Evolutionary conservation across 179 eudicot species (phyloP).

Genomic region (Beta macrorhiza): DNA sequence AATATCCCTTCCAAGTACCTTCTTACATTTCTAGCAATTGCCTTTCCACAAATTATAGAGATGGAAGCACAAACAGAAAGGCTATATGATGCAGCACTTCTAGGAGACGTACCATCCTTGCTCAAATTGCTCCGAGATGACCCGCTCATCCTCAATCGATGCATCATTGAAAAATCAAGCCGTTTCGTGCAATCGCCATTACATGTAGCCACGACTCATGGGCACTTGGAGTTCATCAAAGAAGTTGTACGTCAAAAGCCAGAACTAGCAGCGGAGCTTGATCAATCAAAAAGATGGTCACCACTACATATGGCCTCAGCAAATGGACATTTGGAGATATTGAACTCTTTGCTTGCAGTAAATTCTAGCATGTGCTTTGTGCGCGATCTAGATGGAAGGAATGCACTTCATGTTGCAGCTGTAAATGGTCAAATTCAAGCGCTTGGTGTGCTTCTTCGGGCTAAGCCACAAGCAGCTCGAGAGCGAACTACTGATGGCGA

Average conservation of each 20-base stretch:
- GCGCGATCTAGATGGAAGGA: conserved; percentile 31
- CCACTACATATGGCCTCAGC: conserved; percentile 41
- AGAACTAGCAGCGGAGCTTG: background rate
- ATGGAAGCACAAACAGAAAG: conserved; percentile 7
- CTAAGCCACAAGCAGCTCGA: background rate
- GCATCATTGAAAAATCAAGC: conserved; percentile 12
- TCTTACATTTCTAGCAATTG: background rate
- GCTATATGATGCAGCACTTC: conserved; percentile 14
- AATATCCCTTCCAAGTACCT: background rate
- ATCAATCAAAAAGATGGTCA: conserved; percentile 16
- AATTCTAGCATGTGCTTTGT: conserved; percentile 34
- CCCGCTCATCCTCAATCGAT: conserved; percentile 21
- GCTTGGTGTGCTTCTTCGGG: background rate
- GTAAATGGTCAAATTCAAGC: background rate
- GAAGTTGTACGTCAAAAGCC: conserved; percentile 16
- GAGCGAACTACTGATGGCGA: conserved; percentile 31
- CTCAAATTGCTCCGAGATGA: conserved; percentile 11
- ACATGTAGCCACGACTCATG: conserved; percentile 21
- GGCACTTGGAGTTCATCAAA: conserved; percentile 14
- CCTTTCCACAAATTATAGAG: background rate
- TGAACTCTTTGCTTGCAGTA: conserved; percentile 4
- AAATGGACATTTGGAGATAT: conserved; percentile 33
- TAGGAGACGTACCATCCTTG: conserved; percentile 14
- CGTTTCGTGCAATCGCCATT: conserved; percentile 15
- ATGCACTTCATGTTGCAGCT: conserved; percentile 9